Conservation (phyloP, 1,139 yeast genomes). For the Geotrichum australiense region DNA sequence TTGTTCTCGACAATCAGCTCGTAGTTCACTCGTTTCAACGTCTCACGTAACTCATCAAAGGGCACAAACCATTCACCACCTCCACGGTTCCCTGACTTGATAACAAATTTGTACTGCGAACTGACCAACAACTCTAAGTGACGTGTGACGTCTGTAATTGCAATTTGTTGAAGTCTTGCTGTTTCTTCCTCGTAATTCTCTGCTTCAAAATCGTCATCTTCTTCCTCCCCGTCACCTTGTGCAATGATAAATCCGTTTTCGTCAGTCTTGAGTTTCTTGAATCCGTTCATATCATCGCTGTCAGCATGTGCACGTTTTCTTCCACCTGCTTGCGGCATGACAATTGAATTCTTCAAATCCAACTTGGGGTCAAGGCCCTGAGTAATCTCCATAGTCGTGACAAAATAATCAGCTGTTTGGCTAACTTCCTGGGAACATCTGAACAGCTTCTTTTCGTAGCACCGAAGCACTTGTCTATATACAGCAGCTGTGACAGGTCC, state of each 20-base stretch:
- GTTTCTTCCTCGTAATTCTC: constrained; percentile 21
- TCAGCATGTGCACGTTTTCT: constrained; percentile 9
- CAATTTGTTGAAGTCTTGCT: constrained; percentile 14
- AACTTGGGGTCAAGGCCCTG: constrained; percentile 27
- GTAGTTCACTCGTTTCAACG: constrained; percentile 48
- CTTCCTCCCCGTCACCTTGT: constrained; percentile 22
- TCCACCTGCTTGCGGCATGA: constrained; percentile 9
- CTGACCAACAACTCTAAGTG: constrained; percentile 39
- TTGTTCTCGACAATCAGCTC: constrained; percentile 50
- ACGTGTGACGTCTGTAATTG: constrained; percentile 32
- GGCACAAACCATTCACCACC: constrained; percentile 41
- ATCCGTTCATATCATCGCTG: constrained; percentile 14
- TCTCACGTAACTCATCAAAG: constrained; percentile 30
- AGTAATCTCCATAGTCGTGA: constrained; percentile 32
- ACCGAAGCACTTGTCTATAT: constrained; percentile 50
- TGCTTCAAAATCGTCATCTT: constrained; percentile 22
- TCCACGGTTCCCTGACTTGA: constrained; percentile 31
- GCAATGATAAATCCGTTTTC: constrained; percentile 20
- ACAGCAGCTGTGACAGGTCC: constrained; percentile 65
- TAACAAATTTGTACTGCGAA: constrained; percentile 29
- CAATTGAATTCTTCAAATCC: constrained; percentile 27
- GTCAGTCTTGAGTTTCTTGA: constrained; percentile 14
- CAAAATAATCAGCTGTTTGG: constrained; percentile 27
- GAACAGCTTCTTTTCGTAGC: constrained; percentile 43
- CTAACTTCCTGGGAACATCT: constrained; percentile 28